A percentile compares a stretch with the other conserved stretches of the same genome.
Evolutionary conservation across 176 grass and related monocot species (phyloP).

Genomic region (Oryza australiensis): DNA sequence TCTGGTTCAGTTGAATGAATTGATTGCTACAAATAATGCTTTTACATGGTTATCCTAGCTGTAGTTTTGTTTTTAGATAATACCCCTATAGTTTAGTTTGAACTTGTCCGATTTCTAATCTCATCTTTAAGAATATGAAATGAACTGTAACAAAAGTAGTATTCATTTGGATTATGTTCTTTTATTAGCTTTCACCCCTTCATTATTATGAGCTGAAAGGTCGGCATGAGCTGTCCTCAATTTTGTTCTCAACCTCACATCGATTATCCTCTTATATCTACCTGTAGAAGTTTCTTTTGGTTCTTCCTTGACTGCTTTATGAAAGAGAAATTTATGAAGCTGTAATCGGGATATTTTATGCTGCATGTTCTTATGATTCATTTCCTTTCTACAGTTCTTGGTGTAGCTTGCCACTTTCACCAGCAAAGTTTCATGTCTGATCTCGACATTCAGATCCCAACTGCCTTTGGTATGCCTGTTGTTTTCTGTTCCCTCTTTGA

Average conservation of each 20-base stretch:
- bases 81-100: not conserved
- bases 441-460: conserved; percentile 89
- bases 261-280: not conserved
- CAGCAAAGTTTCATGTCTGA: conserved; percentile 98
- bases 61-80: no score
- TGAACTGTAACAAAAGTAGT: not conserved
- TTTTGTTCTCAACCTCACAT: not conserved
- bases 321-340: not conserved
- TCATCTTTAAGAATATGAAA: not conserved
- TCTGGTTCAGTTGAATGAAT: not conserved
- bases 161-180: not conserved
- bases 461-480: conserved; percentile 73
- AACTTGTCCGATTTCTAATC: not conserved
- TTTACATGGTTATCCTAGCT: not conserved
- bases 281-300: not conserved
- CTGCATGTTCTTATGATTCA: conserved; percentile 12
- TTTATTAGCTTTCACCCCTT: not conserved
- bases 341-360: not conserved
- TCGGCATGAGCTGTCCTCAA: not conserved
- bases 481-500: not conserved
- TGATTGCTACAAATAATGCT: not conserved
- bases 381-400: conserved; percentile 44
- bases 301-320: not conserved
- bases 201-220: not conserved
- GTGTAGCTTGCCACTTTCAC: conserved; percentile 55